These are phyloP conservation scores for Globisporangium splendens DNA, from an alignment of 352 stramenopile genomes.

Conservation along the genomic window DNA sequence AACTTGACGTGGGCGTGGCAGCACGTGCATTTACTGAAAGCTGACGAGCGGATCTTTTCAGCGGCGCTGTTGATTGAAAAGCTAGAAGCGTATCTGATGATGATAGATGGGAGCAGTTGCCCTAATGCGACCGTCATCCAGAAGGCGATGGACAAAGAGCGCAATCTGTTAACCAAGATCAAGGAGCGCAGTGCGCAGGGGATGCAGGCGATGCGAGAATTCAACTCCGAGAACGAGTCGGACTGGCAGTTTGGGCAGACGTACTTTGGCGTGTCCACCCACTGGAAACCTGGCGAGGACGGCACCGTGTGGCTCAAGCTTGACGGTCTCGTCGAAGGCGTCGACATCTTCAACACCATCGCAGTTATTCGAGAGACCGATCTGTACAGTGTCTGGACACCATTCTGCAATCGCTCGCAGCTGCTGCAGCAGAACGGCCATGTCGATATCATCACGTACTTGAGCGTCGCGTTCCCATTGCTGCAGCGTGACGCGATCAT, in stretches of 20 bases:
- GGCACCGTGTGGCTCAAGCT: slow-evolving; percentile 82
- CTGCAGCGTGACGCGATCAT: slow-evolving; percentile 69
- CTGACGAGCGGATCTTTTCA: slow-evolving; percentile 72
- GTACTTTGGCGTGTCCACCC: slow-evolving; percentile 72
- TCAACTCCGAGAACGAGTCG: slow-evolving; percentile 53
- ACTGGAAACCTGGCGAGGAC: slow-evolving; percentile 73
- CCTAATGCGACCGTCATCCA: slow-evolving; percentile 19
- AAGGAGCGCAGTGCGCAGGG: slow-evolving; percentile 50
- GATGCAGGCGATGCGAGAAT: slow-evolving; percentile 57
- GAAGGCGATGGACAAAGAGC: slow-evolving; percentile 52
- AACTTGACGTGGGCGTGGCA: slow-evolving; percentile 74
- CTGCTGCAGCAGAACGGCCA: slow-evolving; percentile 50
- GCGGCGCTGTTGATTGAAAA: slow-evolving; percentile 59
- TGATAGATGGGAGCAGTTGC: slow-evolving; percentile 17
- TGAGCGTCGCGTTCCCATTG: slow-evolving; percentile 68
- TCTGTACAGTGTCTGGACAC: slow-evolving; percentile 67
- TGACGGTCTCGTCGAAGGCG: slow-evolving; percentile 67
- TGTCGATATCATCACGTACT: slow-evolving; percentile 61
- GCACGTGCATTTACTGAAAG: slow-evolving; percentile 63
- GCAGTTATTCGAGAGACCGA: slow-evolving; percentile 81
- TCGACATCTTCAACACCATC: slow-evolving; percentile 82
- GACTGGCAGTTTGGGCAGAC: slow-evolving; percentile 78
- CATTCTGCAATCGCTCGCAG: slow-evolving; percentile 68
- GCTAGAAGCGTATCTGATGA: slow-evolving; percentile 54
- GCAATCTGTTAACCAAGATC: slow-evolving; percentile 44